Percentiles rank a stretch among this genome's conserved stretches.
Evolutionary conservation across 2,329 filamentous ascomycete species (phyloP).

Genomic region (Paecilomyces formosus): DNA sequence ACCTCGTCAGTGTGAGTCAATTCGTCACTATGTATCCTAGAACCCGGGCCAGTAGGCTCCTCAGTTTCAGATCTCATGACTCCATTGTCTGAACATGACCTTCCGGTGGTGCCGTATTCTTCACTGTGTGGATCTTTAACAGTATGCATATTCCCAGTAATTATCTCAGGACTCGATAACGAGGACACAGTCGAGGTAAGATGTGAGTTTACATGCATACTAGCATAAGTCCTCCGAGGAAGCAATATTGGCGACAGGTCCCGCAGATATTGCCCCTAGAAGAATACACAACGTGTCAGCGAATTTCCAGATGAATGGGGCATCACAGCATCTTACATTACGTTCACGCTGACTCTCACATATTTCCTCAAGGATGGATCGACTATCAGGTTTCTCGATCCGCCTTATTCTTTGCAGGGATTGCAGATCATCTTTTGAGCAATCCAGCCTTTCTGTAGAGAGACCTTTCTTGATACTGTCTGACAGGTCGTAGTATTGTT

Average conservation of each 20-base stretch:
- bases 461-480: slow-evolving; percentile 9
- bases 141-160: neutral
- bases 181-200: neutral
- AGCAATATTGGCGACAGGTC: neutral
- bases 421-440: slow-evolving; percentile 12
- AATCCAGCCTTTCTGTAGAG: slow-evolving; percentile 18
- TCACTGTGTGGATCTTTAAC: neutral
- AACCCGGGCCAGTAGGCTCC: neutral
- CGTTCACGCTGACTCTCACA: slow-evolving; percentile 9
- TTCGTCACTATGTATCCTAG: neutral
- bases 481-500: slow-evolving; percentile 22
- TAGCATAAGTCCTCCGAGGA: neutral
- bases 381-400: slow-evolving; percentile 10
- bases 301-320: neutral
- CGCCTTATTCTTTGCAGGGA: slow-evolving; percentile 23
- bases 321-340: slow-evolving; percentile 10
- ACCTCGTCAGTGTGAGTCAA: neutral
- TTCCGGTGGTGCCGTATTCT: neutral
- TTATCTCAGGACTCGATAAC: neutral
- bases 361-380: slow-evolving; percentile 14
- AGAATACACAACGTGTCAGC: neutral
- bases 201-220: neutral
- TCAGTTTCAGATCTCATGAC: neutral
- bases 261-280: neutral
- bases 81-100: neutral